Evolutionary conservation across 495 filamentous ascomycete genomes (phyloP).

Genomic region (Astrocystis sublimbata): DNA sequence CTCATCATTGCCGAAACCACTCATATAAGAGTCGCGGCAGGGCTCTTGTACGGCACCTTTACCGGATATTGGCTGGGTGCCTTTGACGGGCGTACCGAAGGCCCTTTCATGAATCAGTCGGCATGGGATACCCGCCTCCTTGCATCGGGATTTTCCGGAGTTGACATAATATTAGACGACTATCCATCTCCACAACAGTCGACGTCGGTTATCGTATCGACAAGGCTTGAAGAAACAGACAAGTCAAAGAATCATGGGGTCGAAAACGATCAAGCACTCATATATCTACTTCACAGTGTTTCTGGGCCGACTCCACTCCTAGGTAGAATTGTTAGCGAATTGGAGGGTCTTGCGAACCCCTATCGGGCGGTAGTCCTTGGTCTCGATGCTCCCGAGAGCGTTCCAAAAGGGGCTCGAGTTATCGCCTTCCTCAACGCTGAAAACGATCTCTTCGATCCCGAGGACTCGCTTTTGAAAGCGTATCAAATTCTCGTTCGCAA

Average conservation of each 20-base stretch:
- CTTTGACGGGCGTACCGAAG: constrained; percentile 34
- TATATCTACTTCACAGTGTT: background rate
- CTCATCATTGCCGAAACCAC: constrained; percentile 34
- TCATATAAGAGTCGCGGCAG: constrained; percentile 2
- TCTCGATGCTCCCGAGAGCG: too few relatives aligned
- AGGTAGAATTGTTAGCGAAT: too few relatives aligned
- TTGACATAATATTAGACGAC: constrained; percentile 35
- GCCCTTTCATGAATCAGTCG: constrained; percentile 33
- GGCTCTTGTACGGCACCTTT: constrained; percentile 19
- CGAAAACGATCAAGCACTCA: background rate
- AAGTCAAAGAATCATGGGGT: too few relatives aligned
- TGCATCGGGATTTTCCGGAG: constrained; percentile 44
- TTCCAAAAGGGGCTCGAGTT: too few relatives aligned
- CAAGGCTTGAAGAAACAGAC: background rate
- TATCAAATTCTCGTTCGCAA: constrained; percentile 28
- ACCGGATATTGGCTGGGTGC: constrained; percentile 43
- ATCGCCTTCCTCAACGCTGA: too few relatives aligned
- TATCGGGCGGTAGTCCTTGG: too few relatives aligned
- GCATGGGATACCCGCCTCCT: constrained; percentile 44
- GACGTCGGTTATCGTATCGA: constrained; percentile 20
- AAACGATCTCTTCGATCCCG: constrained; percentile 13
- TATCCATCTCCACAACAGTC: constrained; percentile 17
- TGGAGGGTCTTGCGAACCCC: too few relatives aligned
- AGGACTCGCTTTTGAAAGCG: constrained; percentile 11
- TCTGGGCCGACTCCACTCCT: too few relatives aligned